phyloP scores from a whole-genome alignment of 202 grass and related monocot species.

The Digitaria exilis region DNA sequence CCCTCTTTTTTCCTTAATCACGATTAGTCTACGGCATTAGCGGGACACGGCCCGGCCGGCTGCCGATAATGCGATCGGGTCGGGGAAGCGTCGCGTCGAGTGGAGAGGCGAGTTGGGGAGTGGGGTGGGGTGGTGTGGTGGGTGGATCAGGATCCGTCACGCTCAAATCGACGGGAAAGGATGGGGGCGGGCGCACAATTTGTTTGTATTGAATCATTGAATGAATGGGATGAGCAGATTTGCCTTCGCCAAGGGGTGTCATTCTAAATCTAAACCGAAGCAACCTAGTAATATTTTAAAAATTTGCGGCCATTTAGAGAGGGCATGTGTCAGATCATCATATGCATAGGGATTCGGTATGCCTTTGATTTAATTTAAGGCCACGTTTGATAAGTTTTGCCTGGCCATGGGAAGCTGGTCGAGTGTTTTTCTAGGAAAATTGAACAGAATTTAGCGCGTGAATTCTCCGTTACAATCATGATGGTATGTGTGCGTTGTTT shows the following conservation, averaged over 20 bases:
- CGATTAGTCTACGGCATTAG: not conserved
- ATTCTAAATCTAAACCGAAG: conserved; percentile 2
- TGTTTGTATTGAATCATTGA: too few species aligned
- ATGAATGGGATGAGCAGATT: not conserved
- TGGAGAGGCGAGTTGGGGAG: not conserved
- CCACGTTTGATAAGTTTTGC: not conserved
- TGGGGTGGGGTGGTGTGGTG: not conserved
- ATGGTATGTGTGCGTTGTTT: not conserved
- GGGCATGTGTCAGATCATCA: conserved; percentile 6
- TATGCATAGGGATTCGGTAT: not conserved
- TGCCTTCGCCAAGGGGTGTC: not conserved
- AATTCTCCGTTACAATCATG: not conserved
- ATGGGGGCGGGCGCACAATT: not conserved
- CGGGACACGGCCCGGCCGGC: not conserved
- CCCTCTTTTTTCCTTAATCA: not conserved
- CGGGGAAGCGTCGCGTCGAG: not conserved
- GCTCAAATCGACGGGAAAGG: conserved; percentile 13
- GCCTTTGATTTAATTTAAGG: not conserved
- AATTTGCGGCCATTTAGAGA: not conserved
- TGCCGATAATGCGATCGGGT: not conserved
- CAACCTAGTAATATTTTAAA: not conserved
- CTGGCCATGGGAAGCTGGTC: not conserved
- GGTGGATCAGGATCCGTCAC: conserved; percentile 14
- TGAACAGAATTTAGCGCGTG: not conserved
- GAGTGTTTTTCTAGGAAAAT: not conserved